These are phyloP conservation scores for Misopates orontium DNA, from an alignment of 257 asterid genomes.

Conservation along the genomic window DNA sequence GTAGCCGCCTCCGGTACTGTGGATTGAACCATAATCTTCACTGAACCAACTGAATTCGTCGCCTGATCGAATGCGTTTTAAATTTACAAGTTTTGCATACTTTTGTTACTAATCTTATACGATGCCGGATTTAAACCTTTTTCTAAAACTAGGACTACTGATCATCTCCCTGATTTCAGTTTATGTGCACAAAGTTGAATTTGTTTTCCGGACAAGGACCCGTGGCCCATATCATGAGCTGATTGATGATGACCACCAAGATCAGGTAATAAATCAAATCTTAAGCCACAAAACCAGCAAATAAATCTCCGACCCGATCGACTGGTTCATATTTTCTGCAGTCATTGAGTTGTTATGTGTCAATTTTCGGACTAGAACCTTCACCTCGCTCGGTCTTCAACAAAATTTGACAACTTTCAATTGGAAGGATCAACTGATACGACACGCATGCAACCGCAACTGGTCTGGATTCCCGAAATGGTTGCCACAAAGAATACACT, in stretches of 20 bases:
- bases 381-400: slow-evolving; percentile 39
- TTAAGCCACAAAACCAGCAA: slow-evolving; percentile 94
- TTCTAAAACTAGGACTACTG: slow-evolving; percentile 72
- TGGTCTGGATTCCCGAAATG: slow-evolving; percentile 83
- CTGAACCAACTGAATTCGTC: slow-evolving; percentile 43
- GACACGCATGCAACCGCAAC: slow-evolving; percentile 91
- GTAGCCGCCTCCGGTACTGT: slow-evolving; percentile 48
- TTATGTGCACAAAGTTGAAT: slow-evolving; percentile 73
- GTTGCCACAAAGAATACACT: slow-evolving; percentile 87
- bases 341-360: slow-evolving; percentile 34
- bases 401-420: slow-evolving; percentile 50
- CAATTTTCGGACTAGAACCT: slow-evolving; percentile 38
- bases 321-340: slow-evolving; percentile 40
- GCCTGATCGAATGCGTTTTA: slow-evolving; percentile 62
- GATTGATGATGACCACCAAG: slow-evolving; percentile 99
- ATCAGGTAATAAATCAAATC: slow-evolving; percentile 95
- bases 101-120: slow-evolving; percentile 71
- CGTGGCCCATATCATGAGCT: slow-evolving; percentile 82
- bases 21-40: slow-evolving; percentile 46
- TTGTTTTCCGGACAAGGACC: slow-evolving; percentile 70
- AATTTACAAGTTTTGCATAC: slow-evolving; percentile 71
- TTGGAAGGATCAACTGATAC: slow-evolving; percentile 60
- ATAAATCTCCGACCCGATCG: slow-evolving; percentile 59
- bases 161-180: slow-evolving; percentile 79
- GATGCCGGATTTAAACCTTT: slow-evolving; percentile 69